phyloP scores from a whole-genome alignment of 2,329 filamentous ascomycete species.

The Cordyceps militaris region DNA sequence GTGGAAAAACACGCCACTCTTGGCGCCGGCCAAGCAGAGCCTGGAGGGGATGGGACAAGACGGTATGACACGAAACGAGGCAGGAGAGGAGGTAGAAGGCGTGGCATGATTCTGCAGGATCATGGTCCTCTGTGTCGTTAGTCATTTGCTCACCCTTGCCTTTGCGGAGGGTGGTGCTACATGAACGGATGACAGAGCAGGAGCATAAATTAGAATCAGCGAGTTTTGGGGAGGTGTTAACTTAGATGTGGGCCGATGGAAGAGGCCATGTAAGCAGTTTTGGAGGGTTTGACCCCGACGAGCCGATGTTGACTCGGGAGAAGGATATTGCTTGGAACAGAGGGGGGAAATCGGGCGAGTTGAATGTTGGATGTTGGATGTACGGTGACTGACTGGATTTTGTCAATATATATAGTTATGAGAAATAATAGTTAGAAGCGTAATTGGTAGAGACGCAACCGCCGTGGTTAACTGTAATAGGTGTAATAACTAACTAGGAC shows the following conservation, averaged over 20 bases:
- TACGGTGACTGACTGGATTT: too few relatives aligned
- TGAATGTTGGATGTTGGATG: too few relatives aligned
- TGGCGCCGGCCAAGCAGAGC: not conserved
- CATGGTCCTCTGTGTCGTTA: not conserved
- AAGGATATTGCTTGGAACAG: too few relatives aligned
- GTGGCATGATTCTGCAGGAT: conserved; percentile 1
- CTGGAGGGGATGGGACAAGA: not conserved
- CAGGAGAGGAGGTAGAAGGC: not conserved
- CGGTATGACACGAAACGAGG: not conserved
- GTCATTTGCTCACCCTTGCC: not conserved
- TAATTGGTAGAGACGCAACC: too few relatives aligned
- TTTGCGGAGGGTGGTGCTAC: not conserved
- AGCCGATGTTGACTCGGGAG: not conserved
- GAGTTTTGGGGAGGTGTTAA: too few relatives aligned
- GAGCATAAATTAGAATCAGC: not conserved
- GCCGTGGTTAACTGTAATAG: not conserved
- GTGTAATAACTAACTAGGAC: not conserved
- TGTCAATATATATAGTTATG: too few relatives aligned
- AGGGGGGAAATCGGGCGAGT: too few relatives aligned
- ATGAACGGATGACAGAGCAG: too few relatives aligned
- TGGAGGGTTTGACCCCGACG: not conserved
- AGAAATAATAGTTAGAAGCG: too few relatives aligned
- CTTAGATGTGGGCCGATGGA: not conserved
- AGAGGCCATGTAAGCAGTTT: conserved; percentile 6
- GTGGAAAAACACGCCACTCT: conserved; percentile 4